A percentile compares a stretch with the other conserved stretches of the same genome.
These are phyloP conservation scores for Aspergillus sp. DNA, from an alignment of 2,329 filamentous ascomycete species.

Conservation along the genomic window DNA sequence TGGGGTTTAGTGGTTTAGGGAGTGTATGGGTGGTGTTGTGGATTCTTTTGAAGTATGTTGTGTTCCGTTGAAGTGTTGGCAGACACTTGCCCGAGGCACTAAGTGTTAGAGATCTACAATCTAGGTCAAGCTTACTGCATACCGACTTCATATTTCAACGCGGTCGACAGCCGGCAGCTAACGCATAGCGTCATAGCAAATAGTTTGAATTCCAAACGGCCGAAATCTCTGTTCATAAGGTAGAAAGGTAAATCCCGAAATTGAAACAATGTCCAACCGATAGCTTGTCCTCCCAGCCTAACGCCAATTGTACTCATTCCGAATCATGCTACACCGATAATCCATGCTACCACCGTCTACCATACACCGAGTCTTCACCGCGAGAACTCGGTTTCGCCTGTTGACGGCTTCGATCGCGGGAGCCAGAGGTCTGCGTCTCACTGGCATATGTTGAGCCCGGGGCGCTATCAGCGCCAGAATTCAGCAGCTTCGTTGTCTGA, in stretches of 20 bases:
- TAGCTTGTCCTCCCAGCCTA: neutral
- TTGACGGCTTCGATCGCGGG: conserved; percentile 17
- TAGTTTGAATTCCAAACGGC: neutral
- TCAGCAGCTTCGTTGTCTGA: conserved; percentile 36
- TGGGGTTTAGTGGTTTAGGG: neutral
- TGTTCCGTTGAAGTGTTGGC: too few relatives aligned
- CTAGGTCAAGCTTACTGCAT: too few relatives aligned
- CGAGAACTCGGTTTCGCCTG: conserved; percentile 12
- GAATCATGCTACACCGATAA: neutral
- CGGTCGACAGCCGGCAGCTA: too few relatives aligned
- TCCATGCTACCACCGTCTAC: conserved; percentile 28
- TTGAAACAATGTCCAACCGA: neutral
- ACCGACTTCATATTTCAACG: too few relatives aligned
- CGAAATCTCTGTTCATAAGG: neutral
- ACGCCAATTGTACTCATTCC: neutral
- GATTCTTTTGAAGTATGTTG: too few relatives aligned
- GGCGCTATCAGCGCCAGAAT: conserved; percentile 17
- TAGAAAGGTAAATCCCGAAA: neutral
- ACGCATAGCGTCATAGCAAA: too few relatives aligned
- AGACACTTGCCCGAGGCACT: too few relatives aligned
- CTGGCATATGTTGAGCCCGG: neutral
- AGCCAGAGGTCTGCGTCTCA: neutral
- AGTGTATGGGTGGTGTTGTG: too few relatives aligned
- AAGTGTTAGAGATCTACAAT: too few relatives aligned
- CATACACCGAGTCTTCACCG: conserved; percentile 31